A percentile compares a stretch with the other conserved stretches of the same genome.
Conservation (phyloP, 1,139 yeast genomes). For the Saccharomycopsis hybrid region DNA sequence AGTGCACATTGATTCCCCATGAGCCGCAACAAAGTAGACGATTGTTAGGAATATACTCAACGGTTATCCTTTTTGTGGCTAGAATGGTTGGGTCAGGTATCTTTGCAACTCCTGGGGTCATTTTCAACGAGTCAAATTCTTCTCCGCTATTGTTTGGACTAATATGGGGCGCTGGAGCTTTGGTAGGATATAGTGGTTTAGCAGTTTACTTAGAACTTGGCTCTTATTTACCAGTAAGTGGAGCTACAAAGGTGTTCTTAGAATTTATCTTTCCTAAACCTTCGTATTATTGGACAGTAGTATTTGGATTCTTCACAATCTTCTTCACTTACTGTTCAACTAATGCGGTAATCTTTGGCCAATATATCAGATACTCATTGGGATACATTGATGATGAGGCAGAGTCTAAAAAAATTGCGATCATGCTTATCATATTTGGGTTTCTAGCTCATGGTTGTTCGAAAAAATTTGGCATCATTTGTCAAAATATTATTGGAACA, state of each 20-base stretch:
- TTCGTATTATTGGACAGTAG: constrained; percentile 43
- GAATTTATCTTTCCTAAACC: constrained; percentile 52
- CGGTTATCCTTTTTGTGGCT: constrained; percentile 46
- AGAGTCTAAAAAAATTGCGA: constrained; percentile 37
- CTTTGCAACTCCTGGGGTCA: constrained; percentile 53
- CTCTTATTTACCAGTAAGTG: constrained; percentile 51
- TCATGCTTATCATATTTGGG: constrained; percentile 36
- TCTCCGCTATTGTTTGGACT: constrained; percentile 45
- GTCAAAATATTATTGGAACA: constrained; percentile 48
- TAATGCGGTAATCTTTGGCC: constrained; percentile 55
- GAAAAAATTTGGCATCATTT: constrained; percentile 41
- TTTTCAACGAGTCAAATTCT: constrained; percentile 50
- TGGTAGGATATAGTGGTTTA: constrained; percentile 48
- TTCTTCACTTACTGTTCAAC: constrained; percentile 51
- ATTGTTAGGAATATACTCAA: constrained; percentile 45
- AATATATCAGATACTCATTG: constrained; percentile 38
- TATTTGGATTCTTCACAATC: constrained; percentile 45
- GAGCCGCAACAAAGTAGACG: background rate
- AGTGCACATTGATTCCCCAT: background rate
- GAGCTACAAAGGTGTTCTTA: constrained; percentile 54
- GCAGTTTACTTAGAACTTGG: constrained; percentile 54
- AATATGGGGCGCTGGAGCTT: constrained; percentile 48
- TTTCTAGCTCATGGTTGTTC: constrained; percentile 44
- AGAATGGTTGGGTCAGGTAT: constrained; percentile 59
- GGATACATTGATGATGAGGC: constrained; percentile 29